Evolutionary conservation across 208 protist genomes (phyloP).

Genomic region (Trypanosoma cruzi): DNA sequence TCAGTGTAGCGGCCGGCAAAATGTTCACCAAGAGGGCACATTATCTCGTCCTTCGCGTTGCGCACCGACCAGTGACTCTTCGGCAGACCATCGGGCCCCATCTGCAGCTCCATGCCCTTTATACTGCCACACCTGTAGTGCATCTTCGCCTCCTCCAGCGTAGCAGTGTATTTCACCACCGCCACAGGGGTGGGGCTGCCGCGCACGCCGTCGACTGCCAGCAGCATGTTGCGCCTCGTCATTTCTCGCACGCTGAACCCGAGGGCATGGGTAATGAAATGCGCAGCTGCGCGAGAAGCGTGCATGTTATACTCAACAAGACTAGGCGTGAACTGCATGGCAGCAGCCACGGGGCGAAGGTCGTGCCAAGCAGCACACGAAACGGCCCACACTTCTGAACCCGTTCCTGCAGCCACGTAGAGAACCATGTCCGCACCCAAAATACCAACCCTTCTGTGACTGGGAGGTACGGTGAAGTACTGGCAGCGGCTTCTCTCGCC

Average conservation of each 20-base stretch:
- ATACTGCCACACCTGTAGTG: constrained; percentile 20
- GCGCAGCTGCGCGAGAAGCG: not conserved
- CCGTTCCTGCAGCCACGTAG: constrained; percentile 58
- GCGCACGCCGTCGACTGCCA: constrained; percentile 9
- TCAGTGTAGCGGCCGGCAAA: constrained; percentile 14
- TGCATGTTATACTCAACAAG: no score
- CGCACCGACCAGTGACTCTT: constrained; percentile 30
- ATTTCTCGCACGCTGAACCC: not conserved
- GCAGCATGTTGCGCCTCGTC: constrained; percentile 3
- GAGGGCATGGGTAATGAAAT: not conserved
- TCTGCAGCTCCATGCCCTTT: constrained; percentile 33
- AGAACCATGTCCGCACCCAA: constrained; percentile 59
- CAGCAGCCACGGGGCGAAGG: constrained; percentile 52
- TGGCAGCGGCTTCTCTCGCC: constrained; percentile 20
- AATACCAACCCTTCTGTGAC: constrained; percentile 44
- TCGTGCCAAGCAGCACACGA: constrained; percentile 48
- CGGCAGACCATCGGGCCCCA: constrained; percentile 25
- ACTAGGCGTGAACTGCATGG: constrained; percentile 29
- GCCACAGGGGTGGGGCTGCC: no score
- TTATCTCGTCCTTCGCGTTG: constrained; percentile 32
- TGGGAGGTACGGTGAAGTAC: constrained; percentile 44
- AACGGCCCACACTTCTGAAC: not conserved
- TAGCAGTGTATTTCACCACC: constrained; percentile 16
- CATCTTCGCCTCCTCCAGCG: not conserved
- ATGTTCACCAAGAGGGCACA: constrained; percentile 2